Percentiles rank a stretch among this genome's conserved stretches.
Conservation (phyloP, 257 asterid genomes). For the Rhazya stricta region DNA sequence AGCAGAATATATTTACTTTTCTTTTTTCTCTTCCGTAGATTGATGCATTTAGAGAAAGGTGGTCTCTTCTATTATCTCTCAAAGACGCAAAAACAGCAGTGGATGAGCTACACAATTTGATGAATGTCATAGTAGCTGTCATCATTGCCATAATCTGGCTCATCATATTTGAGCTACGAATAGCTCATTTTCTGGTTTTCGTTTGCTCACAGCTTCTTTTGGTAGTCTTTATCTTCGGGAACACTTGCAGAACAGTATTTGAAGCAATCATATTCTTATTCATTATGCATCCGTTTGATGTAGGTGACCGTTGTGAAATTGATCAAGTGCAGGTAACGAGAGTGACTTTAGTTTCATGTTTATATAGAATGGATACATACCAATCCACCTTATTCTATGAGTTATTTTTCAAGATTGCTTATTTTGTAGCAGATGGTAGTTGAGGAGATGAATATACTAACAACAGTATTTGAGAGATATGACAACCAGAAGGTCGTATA, state of each 20-base stretch:
- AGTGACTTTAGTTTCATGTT: not conserved
- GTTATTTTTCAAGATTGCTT: not conserved
- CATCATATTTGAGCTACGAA: conserved; percentile 4
- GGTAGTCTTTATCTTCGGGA: conserved; percentile 15
- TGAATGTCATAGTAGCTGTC: conserved; percentile 6
- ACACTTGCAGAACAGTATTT: conserved; percentile 13
- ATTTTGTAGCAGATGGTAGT: conserved; percentile 18
- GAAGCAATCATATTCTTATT: conserved; percentile 18
- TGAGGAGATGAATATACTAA: conserved; percentile 21
- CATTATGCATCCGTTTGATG: conserved; percentile 22
- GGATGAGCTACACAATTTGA: conserved; percentile 12
- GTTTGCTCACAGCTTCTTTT: conserved; percentile 9
- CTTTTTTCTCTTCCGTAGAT: not conserved
- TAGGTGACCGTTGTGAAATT: conserved; percentile 19
- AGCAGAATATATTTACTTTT: no score
- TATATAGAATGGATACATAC: no score
- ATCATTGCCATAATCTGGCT: conserved; percentile 13
- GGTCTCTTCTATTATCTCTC: conserved; percentile 10
- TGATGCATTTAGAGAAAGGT: conserved; percentile 10
- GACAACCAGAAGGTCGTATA: conserved; percentile 17
- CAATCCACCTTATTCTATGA: not conserved
- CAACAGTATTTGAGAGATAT: conserved; percentile 12
- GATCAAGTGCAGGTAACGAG: conserved; percentile 14
- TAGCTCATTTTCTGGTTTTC: conserved; percentile 8
- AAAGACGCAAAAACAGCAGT: conserved; percentile 18